Base-by-base conservation (phyloP, 768 basidiomycete species). In the Clavulina sp. region DNA sequence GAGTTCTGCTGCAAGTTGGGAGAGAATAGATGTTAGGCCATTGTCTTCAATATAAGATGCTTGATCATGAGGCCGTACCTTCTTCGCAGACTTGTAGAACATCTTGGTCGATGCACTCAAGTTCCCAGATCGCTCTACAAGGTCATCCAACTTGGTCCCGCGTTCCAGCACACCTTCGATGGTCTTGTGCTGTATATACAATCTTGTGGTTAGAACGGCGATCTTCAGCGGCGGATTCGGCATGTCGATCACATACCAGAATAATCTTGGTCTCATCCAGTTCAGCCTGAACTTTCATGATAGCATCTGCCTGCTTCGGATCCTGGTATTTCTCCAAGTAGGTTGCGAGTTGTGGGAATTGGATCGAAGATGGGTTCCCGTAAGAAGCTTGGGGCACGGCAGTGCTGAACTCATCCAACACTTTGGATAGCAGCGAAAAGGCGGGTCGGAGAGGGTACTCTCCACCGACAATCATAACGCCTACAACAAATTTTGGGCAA, bases 31-130 rank as follows among this genome's bases (percentile, higher is more conserved):
- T n/a, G n/a, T 44, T 41, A 48, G 33, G 3, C 24, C 2, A 21
- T 48, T 31, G 21, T 46, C 19, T 9, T 28, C 18, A 16, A 31
- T 32, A 0, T 29, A 32, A 24, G 1, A 30, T 7, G 6, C 6
- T n/a, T n/a, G n/a, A 23, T 9, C 28, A 26, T 6, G 19, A 19
- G 29, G 2, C 60, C 74, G 49, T 51, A 89, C 92, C 83, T 92
- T 93, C 83, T 96, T 97, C 2, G 93, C 89, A 5, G 92, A 95
- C 81, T 96, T 95, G 72, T 96, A 97, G 64, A 99, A 99, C 82
- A 87, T 84, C 78, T 96, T 96, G 68, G 79, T 87, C 68, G 91
- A 87, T 16, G 77, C 70, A 34, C 88, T 87, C 51, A 96, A 67
- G 31, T 82, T 81, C 61, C 85, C 81, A 52, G 91, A 95, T 34